These are phyloP conservation scores for Edaphochlamys debaryana DNA, from an alignment of 139 green algal genomes.

Conservation along the genomic window DNA sequence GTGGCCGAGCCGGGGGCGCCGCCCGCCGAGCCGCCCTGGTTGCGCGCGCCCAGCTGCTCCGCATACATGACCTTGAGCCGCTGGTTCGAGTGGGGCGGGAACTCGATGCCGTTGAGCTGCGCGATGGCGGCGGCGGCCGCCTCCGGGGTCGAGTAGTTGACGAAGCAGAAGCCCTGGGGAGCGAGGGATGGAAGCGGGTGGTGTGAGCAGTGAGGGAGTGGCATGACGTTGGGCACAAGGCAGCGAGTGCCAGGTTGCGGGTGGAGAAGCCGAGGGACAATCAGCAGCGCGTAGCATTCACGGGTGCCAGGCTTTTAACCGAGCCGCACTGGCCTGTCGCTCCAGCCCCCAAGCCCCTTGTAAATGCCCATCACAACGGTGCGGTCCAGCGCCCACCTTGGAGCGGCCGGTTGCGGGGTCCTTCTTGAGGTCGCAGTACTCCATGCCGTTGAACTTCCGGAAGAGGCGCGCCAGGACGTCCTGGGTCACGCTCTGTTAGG, in stretches of 20 bases:
- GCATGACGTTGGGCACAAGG: too few relatives aligned
- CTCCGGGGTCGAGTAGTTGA: slow-evolving; percentile 85
- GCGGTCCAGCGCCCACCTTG: slow-evolving; percentile 75
- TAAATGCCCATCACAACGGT: too few relatives aligned
- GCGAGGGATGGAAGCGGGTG: neutral
- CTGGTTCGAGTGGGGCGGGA: slow-evolving; percentile 78
- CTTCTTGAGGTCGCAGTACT: slow-evolving; percentile 92
- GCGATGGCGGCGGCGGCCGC: slow-evolving; percentile 74
- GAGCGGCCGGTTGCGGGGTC: slow-evolving; percentile 76
- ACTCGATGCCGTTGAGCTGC: slow-evolving; percentile 88
- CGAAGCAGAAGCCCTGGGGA: slow-evolving; percentile 86
- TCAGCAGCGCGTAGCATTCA: too few relatives aligned
- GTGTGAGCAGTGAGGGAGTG: too few relatives aligned
- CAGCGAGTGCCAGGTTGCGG: too few relatives aligned
- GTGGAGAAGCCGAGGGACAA: too few relatives aligned
- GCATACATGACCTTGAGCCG: slow-evolving; percentile 82
- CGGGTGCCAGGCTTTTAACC: too few relatives aligned
- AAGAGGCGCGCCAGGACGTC: slow-evolving; percentile 83
- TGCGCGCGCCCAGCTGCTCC: slow-evolving; percentile 56
- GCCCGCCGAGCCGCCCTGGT: neutral
- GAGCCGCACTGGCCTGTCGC: too few relatives aligned
- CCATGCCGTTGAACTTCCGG: slow-evolving; percentile 81
- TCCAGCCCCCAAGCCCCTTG: too few relatives aligned
- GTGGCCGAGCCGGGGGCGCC: slow-evolving; percentile 12
- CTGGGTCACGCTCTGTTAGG: slow-evolving; percentile 72